phyloP scores from a whole-genome alignment of 345 rosid genomes.

The Pistacia vera region DNA sequence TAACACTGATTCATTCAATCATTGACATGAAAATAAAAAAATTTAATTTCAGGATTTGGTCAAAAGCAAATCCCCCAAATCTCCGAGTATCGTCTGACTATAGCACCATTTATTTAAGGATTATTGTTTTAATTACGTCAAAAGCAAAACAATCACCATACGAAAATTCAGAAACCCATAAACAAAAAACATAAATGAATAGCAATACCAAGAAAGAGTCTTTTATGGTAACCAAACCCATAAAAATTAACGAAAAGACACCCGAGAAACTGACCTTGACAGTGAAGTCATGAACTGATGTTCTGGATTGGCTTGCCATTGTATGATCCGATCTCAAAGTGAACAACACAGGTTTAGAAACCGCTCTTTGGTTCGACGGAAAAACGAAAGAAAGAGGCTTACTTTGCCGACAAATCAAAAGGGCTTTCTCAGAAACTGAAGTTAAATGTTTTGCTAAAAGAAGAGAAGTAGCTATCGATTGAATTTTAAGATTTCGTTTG shows the following conservation, averaged over 20 bases:
- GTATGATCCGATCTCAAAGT: conserved; percentile 45
- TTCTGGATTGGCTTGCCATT: conserved; percentile 64
- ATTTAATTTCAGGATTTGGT: too few relatives aligned
- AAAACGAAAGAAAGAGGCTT: conserved; percentile 28
- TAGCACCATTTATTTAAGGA: too few relatives aligned
- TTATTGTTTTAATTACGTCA: not conserved
- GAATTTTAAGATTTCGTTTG: not conserved
- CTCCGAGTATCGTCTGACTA: too few relatives aligned
- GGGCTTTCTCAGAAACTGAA: conserved; percentile 28
- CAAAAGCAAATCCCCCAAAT: not conserved
- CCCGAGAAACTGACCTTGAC: conserved; percentile 58
- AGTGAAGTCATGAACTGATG: conserved; percentile 77
- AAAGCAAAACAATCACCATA: not conserved
- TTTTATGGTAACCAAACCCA: not conserved
- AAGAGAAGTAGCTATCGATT: conserved; percentile 27
- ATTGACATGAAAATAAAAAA: not conserved
- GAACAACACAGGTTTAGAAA: conserved; percentile 23
- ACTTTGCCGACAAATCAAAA: conserved; percentile 14
- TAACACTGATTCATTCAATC: not conserved
- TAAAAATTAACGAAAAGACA: not conserved
- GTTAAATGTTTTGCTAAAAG: conserved; percentile 17
- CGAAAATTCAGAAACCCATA: not conserved
- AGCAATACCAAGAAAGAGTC: too few relatives aligned
- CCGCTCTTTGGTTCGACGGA: conserved; percentile 20
- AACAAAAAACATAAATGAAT: not conserved